Evolutionary conservation across 1,284 basidiomycete species (phyloP), one percentile per base, ranked within the genome.

Genomic region (Apiotrichum laibachii): DNA sequence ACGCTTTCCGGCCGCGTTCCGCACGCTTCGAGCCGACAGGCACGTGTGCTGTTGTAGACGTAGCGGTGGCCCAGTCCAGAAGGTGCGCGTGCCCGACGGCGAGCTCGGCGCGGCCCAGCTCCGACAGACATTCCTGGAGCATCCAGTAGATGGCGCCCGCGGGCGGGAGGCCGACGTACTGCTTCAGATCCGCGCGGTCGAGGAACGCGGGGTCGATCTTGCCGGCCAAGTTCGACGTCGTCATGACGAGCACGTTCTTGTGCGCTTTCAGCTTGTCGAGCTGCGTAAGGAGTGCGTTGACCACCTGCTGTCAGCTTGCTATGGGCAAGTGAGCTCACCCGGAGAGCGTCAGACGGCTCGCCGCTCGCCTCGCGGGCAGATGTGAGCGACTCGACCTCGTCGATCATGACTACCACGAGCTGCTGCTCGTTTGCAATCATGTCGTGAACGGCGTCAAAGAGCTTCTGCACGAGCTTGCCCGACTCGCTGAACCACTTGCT

Each of bases 401-500:
- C 92, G 54, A 99, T 99, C 44, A 99, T 83, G 18, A 99, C 90
- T 2, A 97, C 87, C 0, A 99, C 87, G 70, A 99, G 98, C 9
- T 86, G 86, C 53, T 88, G 85, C 60, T 92, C 89, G 68, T 98
- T 93, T 54, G 94, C 92, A 8, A 82, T 80, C 79, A 98, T 84
- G 66, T 94, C 91, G 50, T 84, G 88, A 50, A 99, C 91, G 59
- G 85, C 89, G 51, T 84, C 85, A 72, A 99, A 99, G 18, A 99
- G 81, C 57, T 89, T 85, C 71, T 99, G 94, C 0, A 99, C 96
- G 16, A 99, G 86, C 78, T 99, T 99, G 33, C 96, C 96, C 0
- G 92, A 95, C 73, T 99, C 96, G 1, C 92, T 96, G 79, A 99
- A 99, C 93, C 93, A 96, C 65, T 92, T 89, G 9, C 90, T 93